These are phyloP conservation scores for Ilyonectria destructans DNA, from an alignment of 2,329 filamentous ascomycete species.

Conservation along the genomic window DNA sequence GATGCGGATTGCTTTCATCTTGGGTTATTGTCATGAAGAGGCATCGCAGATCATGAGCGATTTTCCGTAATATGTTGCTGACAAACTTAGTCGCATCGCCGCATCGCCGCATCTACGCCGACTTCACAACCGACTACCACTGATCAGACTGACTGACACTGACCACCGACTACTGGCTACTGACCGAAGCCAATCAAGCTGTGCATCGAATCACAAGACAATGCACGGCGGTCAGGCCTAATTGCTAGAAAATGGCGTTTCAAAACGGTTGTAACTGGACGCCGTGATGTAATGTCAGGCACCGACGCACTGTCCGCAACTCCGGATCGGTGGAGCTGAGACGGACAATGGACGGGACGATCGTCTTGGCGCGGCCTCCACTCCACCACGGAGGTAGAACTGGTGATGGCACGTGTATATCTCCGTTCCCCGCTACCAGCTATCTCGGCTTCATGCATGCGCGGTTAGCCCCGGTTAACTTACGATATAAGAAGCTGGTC, in stretches of 20 bases:
- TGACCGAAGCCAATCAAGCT: neutral
- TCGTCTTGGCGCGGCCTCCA: slow-evolving; percentile 2
- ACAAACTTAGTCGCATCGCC: slow-evolving; percentile 21
- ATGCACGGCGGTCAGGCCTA: neutral
- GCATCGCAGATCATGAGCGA: slow-evolving; percentile 27
- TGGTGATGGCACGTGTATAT: slow-evolving; percentile 26
- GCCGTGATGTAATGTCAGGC: neutral
- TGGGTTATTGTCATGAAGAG: slow-evolving; percentile 26
- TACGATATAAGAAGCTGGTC: slow-evolving; percentile 14
- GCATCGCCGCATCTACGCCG: too few species aligned
- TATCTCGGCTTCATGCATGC: slow-evolving; percentile 13
- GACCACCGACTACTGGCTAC: too few species aligned
- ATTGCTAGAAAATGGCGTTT: neutral
- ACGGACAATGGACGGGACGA: neutral
- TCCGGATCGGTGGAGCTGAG: neutral
- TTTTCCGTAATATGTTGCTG: slow-evolving; percentile 31
- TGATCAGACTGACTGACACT: too few species aligned
- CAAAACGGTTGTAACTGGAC: neutral
- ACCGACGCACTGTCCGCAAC: neutral
- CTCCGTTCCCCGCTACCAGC: slow-evolving; percentile 7
- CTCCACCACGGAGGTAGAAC: neutral
- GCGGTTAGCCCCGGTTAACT: slow-evolving; percentile 6
- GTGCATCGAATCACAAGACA: neutral
- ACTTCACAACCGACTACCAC: too few species aligned
- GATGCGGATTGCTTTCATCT: slow-evolving; percentile 37